These are phyloP conservation scores for Herpotrichia juniperi DNA, from an alignment of 2,329 filamentous ascomycete genomes.

Conservation along the genomic window DNA sequence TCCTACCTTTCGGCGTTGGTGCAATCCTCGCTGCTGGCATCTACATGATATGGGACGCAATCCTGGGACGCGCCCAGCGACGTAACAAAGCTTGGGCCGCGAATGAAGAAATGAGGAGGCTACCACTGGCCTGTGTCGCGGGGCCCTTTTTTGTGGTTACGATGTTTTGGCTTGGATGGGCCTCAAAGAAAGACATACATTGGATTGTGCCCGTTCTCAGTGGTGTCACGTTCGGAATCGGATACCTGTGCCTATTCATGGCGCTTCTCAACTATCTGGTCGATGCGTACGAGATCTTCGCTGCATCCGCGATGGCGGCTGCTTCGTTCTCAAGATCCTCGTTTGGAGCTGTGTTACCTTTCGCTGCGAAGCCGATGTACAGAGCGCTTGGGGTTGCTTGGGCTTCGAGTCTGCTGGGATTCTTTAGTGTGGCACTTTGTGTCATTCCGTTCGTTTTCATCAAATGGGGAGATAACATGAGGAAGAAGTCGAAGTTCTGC, in stretches of 20 bases:
- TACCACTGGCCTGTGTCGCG: slow-evolving; percentile 74
- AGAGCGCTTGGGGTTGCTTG: slow-evolving; percentile 71
- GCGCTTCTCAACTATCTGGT: slow-evolving; percentile 65
- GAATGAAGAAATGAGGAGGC: slow-evolving; percentile 69
- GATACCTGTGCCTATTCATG: slow-evolving; percentile 58
- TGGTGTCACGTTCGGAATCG: slow-evolving; percentile 52
- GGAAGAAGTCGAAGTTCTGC: slow-evolving; percentile 66
- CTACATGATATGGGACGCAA: slow-evolving; percentile 69
- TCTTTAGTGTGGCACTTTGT: slow-evolving; percentile 56
- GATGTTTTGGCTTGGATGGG: slow-evolving; percentile 54
- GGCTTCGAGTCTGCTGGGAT: slow-evolving; percentile 60
- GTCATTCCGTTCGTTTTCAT: slow-evolving; percentile 66
- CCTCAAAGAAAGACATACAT: slow-evolving; percentile 42
- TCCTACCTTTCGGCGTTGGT: slow-evolving; percentile 71
- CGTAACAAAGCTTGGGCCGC: slow-evolving; percentile 61
- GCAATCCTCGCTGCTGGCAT: slow-evolving; percentile 63
- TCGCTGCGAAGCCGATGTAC: slow-evolving; percentile 65
- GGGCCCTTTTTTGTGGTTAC: slow-evolving; percentile 62
- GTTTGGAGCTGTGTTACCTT: slow-evolving; percentile 70
- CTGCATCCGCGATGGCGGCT: slow-evolving; percentile 79
- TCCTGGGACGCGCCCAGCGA: slow-evolving; percentile 60
- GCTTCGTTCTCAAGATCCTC: slow-evolving; percentile 80
- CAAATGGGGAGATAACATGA: slow-evolving; percentile 59
- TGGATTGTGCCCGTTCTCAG: slow-evolving; percentile 53
- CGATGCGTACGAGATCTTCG: slow-evolving; percentile 74